These are phyloP conservation scores for Alternaria atra DNA, from an alignment of 2,329 filamentous ascomycete species.

Conservation along the genomic window DNA sequence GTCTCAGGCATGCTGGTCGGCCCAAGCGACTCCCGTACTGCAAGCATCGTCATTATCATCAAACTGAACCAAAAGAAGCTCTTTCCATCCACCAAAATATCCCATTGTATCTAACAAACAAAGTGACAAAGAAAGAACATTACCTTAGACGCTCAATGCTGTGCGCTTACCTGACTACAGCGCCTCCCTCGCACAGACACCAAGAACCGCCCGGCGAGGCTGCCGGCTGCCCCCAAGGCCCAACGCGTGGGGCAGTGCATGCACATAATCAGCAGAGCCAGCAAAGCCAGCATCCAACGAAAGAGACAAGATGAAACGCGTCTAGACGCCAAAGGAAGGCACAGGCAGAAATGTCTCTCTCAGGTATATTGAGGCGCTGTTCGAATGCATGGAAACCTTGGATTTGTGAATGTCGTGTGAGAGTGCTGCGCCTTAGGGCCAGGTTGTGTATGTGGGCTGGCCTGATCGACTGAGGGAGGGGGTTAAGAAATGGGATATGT, in stretches of 20 bases:
- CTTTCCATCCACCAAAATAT: not conserved
- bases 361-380: slow-evolving; percentile 14
- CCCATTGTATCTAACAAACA: not conserved
- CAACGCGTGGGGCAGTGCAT: slow-evolving; percentile 16
- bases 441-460: not conserved
- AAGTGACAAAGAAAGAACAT: not conserved
- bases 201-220: slow-evolving; percentile 1
- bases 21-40: not conserved
- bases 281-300: not conserved
- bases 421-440: slow-evolving; percentile 13
- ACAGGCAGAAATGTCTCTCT: not conserved
- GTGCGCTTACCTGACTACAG: not conserved
- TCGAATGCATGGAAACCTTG: slow-evolving; percentile 1
- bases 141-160: not conserved
- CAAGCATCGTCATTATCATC: not conserved
- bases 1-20: not conserved
- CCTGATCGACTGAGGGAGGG: not conserved
- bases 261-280: not conserved
- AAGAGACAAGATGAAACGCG: not conserved
- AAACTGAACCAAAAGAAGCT: not conserved
- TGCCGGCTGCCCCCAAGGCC: slow-evolving; percentile 12
- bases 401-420: not conserved
- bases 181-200: slow-evolving; percentile 7
- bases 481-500: slow-evolving; percentile 8
- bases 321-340: slow-evolving; percentile 1